These are phyloP conservation scores for Phytophthora pseudosyringae DNA, from an alignment of 352 stramenopile species.

Conservation along the genomic window DNA sequence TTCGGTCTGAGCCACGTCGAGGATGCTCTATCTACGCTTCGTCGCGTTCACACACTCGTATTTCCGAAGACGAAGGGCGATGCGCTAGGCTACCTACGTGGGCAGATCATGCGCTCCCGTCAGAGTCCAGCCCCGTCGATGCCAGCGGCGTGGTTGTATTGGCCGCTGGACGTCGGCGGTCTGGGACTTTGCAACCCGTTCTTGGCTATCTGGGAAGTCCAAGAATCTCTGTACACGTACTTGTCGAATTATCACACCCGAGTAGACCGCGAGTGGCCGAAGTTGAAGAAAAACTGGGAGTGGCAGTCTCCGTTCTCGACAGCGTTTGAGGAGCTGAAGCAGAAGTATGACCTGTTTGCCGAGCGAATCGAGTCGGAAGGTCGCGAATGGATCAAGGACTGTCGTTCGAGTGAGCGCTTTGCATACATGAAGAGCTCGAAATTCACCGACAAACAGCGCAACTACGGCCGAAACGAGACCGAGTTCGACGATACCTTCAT, in stretches of 20 bases:
- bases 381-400: slow-evolving; percentile 25
- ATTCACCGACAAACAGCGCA: slow-evolving; percentile 31
- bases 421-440: slow-evolving; percentile 37
- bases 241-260: slow-evolving; percentile 32
- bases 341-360: slow-evolving; percentile 36
- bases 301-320: slow-evolving; percentile 51
- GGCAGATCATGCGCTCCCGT: slow-evolving; percentile 29
- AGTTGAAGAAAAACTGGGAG: slow-evolving; percentile 43
- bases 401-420: slow-evolving; percentile 19
- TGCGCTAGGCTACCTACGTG: slow-evolving; percentile 36
- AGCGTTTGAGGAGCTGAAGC: slow-evolving; percentile 23
- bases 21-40: slow-evolving; percentile 40
- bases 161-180: slow-evolving; percentile 46
- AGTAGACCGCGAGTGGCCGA: slow-evolving; percentile 32
- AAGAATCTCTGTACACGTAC: slow-evolving; percentile 35
- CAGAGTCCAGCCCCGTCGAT: slow-evolving; percentile 19
- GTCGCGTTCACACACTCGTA: slow-evolving; percentile 37
- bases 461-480: slow-evolving; percentile 16
- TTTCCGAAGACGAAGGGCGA: slow-evolving; percentile 47
- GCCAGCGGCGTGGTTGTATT: slow-evolving; percentile 47
- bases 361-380: slow-evolving; percentile 33
- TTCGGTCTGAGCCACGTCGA: slow-evolving; percentile 38
- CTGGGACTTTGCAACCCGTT: slow-evolving; percentile 55
- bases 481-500: slow-evolving; percentile 37
- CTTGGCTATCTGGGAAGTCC: slow-evolving; percentile 42